Percentiles rank a stretch among this genome's conserved stretches.
phyloP scores from a whole-genome alignment of 805 yeast species.

The Gaillardinia entomophila region DNA sequence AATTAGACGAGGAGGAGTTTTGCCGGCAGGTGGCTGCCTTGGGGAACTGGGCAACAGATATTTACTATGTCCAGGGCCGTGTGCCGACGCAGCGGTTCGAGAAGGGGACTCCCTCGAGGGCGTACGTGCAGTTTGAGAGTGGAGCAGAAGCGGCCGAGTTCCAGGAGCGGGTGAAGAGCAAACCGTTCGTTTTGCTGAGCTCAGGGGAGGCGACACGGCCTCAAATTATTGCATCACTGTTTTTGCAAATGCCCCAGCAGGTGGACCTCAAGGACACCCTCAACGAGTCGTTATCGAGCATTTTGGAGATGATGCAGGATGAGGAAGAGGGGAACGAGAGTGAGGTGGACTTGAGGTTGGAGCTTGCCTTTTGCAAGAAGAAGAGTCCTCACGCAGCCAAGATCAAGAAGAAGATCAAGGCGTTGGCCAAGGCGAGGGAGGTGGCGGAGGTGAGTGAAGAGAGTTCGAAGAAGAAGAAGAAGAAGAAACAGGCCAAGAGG shows the following conservation, averaged over 20 bases:
- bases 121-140: slow-evolving; percentile 9
- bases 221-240: slow-evolving; percentile 31
- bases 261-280: slow-evolving; percentile 15
- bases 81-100: slow-evolving; percentile 11
- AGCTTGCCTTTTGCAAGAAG: slow-evolving; percentile 1
- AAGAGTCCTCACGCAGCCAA: too few relatives aligned
- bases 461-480: too few relatives aligned
- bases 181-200: slow-evolving; percentile 19
- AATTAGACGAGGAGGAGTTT: slow-evolving; percentile 9
- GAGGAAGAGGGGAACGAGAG: too few relatives aligned
- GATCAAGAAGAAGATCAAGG: slow-evolving; percentile 1
- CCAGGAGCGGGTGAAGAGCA: slow-evolving; percentile 5
- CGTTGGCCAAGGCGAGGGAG: slow-evolving; percentile 2
- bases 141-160: slow-evolving; percentile 5
- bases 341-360: not conserved
- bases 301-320: slow-evolving; percentile 9
- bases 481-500: slow-evolving; percentile 3
- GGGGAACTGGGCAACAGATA: slow-evolving; percentile 6
- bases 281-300: slow-evolving; percentile 1
- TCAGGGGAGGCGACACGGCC: slow-evolving; percentile 19
- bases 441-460: not conserved
- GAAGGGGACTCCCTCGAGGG: slow-evolving; percentile 13
- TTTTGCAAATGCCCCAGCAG: slow-evolving; percentile 24
- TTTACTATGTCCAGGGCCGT: slow-evolving; percentile 12
- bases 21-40: slow-evolving; percentile 12